Base-by-base conservation (phyloP, 108 stramenopile species). In the Mayamaea pseudoterrestris region DNA sequence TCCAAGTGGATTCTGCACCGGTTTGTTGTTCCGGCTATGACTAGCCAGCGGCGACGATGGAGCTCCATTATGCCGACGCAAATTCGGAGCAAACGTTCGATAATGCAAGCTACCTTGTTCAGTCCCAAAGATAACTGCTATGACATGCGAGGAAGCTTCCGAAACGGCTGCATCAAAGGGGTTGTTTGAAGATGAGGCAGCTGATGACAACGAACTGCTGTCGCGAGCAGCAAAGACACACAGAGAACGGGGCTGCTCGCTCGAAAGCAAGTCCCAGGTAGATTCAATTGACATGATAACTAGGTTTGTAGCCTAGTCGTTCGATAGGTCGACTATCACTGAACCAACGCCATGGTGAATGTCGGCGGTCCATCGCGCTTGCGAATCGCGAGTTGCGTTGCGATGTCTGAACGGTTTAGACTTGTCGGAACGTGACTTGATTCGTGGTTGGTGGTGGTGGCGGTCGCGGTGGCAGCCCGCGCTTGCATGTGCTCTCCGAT, bases 101-200 rank as follows among this genome's bases (percentile, higher is more conserved):
- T 52, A 70, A 52, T 90, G 82, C 16, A 90, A 46, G 14, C 71
- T 62, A 35, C 82, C 87, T 30, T 76, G 67, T 50, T 90, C 87
- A 11, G 81, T 81, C 0, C 87, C 87, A 41, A 74, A 73, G 13
- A 79, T 63, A 22, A 81, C 56, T 0, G 76, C 62, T 7, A 58
- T 47, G 18, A 57, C 59, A 20, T 51, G 48, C 17, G 31, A 28
- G 14, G 50, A 40, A 25, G 54, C 55, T 9, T 31, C 44, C 5
- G 61, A 27, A 8, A 47, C 27, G 3, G 41, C 55, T 22, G 36
- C 35, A 37, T 58, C 51, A 29, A 67, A 64, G 0, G 66, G 66
- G 41, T 68, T 64, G n/a, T 42, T 64, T 45, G 45, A 16, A 22
- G 43, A 4, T 7, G 45, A 18, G n/a, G n/a, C n/a, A n/a, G 49